phyloP scores from a whole-genome alignment of 345 rosid species.

The Gossypium mustelinum region DNA sequence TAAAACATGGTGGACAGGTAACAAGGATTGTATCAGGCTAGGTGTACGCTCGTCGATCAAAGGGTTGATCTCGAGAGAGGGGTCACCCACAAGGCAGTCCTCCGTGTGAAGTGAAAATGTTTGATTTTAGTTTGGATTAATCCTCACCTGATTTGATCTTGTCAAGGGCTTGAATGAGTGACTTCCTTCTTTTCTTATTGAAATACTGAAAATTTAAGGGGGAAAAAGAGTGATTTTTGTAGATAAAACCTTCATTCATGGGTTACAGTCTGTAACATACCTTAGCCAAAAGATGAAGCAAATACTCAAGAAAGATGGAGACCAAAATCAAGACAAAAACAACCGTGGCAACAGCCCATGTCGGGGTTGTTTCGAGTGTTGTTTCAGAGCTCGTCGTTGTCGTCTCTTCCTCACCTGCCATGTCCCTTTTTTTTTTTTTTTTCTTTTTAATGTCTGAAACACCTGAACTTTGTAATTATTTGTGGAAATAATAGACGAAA shows the following conservation, averaged over 20 bases:
- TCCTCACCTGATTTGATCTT: slow-evolving; percentile 71
- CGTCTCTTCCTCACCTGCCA: slow-evolving; percentile 19
- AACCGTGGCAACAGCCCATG: slow-evolving; percentile 86
- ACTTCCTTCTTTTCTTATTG: slow-evolving; percentile 42
- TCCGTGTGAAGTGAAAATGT: too few relatives aligned
- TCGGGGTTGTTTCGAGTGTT: slow-evolving; percentile 56
- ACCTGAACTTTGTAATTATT: background rate
- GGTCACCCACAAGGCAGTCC: too few relatives aligned
- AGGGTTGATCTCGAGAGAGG: too few relatives aligned
- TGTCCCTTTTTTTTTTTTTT: slow-evolving; percentile 1
- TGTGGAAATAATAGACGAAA: background rate
- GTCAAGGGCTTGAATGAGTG: slow-evolving; percentile 67
- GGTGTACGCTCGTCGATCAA: too few relatives aligned
- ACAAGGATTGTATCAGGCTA: too few relatives aligned
- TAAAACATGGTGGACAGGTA: too few relatives aligned
- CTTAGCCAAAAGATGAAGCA: slow-evolving; percentile 51
- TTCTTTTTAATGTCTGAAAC: background rate
- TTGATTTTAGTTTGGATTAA: too few relatives aligned
- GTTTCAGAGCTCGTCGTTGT: slow-evolving; percentile 21
- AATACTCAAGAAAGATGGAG: slow-evolving; percentile 55
- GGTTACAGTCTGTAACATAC: slow-evolving; percentile 19
- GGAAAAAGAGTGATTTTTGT: background rate
- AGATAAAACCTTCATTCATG: background rate
- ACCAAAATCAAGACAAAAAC: slow-evolving; percentile 53
- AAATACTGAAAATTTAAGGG: slow-evolving; percentile 39